These are phyloP conservation scores for Calonectria leucothoes DNA, from an alignment of 2,329 filamentous ascomycete genomes.

Conservation along the genomic window DNA sequence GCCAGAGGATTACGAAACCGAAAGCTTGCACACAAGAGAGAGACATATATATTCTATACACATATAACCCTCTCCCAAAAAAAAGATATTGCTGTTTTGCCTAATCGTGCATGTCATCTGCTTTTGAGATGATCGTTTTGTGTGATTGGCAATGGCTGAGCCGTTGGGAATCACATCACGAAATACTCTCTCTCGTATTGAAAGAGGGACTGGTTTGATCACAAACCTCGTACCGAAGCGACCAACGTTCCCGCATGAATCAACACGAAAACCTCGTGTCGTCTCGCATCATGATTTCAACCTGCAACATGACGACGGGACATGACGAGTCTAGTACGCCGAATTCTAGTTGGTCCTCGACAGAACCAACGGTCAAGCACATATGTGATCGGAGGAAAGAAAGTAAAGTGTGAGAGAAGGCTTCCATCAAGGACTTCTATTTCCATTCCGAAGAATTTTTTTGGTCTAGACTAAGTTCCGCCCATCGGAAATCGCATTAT, in stretches of 20 bases:
- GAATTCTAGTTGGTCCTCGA: too few species aligned
- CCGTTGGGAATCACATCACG: not conserved
- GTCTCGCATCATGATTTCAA: too few species aligned
- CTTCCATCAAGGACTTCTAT: constrained; percentile 25
- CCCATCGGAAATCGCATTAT: constrained; percentile 8
- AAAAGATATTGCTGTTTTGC: not conserved
- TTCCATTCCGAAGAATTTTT: constrained; percentile 38
- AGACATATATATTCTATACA: not conserved
- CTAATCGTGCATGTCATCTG: not conserved
- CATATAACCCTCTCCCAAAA: not conserved
- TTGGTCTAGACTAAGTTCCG: constrained; percentile 25
- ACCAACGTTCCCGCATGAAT: too few species aligned
- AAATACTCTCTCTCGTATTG: not conserved
- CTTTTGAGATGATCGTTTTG: not conserved
- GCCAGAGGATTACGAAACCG: not conserved
- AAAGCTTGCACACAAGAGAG: not conserved
- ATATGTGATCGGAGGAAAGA: too few species aligned
- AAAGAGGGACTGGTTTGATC: not conserved
- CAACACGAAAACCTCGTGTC: not conserved
- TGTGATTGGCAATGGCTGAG: not conserved
- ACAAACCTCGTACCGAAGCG: not conserved
- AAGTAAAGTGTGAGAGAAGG: not conserved
- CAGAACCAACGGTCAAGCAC: not conserved
- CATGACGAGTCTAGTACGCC: not conserved
- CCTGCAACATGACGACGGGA: not conserved